Conservation (phyloP, 352 stramenopile genomes). For the Pythium aristosporum region DNA sequence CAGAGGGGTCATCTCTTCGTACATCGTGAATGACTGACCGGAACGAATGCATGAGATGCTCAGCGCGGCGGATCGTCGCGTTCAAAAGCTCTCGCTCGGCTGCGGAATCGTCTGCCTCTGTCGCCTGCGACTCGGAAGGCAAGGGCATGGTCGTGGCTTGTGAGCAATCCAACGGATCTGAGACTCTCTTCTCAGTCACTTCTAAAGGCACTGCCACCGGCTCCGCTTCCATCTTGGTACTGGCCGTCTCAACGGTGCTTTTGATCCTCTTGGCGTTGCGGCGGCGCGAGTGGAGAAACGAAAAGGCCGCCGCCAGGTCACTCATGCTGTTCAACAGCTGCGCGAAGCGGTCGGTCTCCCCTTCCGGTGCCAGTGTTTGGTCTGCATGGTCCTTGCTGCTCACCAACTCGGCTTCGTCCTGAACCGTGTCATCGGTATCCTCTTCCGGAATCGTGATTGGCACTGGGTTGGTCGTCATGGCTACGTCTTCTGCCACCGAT, state of each 20-base stretch:
- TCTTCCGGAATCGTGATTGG: background rate
- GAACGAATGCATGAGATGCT: conserved; percentile 26
- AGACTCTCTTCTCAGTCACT: background rate
- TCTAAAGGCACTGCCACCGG: background rate
- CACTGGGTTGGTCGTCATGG: background rate
- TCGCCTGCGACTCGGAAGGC: background rate
- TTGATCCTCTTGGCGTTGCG: conserved; percentile 6
- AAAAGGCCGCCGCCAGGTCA: conserved; percentile 24
- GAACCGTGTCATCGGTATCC: background rate
- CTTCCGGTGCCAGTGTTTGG: background rate
- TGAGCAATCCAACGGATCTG: background rate
- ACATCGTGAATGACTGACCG: conserved; percentile 20
- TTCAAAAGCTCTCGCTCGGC: conserved; percentile 10
- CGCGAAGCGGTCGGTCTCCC: conserved; percentile 13
- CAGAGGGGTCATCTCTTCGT: background rate
- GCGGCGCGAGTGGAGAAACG: conserved; percentile 27
- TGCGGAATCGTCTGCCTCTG: background rate
- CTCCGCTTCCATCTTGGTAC: background rate
- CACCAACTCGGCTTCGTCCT: background rate
- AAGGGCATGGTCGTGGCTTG: background rate
- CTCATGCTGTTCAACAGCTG: conserved; percentile 22
- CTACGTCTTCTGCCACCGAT: background rate
- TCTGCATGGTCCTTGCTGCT: background rate
- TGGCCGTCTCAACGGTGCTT: background rate
- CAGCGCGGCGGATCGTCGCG: conserved; percentile 19